phyloP scores from a whole-genome alignment of 768 basidiomycete species.

The Phylloporus rhodoxanthus region DNA sequence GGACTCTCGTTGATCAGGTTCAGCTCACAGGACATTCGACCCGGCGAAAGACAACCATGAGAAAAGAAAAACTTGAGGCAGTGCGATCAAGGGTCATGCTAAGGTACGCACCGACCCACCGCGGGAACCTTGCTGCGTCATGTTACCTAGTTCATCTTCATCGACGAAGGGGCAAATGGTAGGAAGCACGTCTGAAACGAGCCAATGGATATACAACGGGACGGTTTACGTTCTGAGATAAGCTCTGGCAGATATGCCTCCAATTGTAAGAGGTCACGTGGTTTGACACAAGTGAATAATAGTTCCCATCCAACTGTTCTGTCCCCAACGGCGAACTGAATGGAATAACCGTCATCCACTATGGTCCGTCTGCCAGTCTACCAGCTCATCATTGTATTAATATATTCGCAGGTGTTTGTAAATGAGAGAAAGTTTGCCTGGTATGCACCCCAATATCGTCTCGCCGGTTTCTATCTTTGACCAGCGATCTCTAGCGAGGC shows the following conservation, averaged over 20 bases:
- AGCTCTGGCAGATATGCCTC: conserved; percentile 11
- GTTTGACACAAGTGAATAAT: too few relatives aligned
- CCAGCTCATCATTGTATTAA: background rate
- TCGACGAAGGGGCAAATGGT: background rate
- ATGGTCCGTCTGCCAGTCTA: conserved; percentile 18
- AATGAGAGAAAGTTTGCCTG: conserved; percentile 73
- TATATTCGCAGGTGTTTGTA: conserved; percentile 53
- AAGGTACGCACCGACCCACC: background rate
- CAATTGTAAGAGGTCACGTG: too few relatives aligned
- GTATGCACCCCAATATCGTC: conserved; percentile 34
- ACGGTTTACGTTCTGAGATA: background rate
- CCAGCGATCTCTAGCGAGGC: conserved; percentile 54
- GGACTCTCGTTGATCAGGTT: background rate
- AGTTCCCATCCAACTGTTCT: background rate
- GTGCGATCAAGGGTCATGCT: background rate
- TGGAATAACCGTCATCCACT: conserved; percentile 6
- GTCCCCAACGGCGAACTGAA: conserved; percentile 2
- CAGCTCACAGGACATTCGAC: background rate
- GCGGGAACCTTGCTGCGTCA: background rate
- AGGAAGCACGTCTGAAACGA: background rate
- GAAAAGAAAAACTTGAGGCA: background rate
- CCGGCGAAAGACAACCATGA: too few relatives aligned
- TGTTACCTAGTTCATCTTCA: background rate
- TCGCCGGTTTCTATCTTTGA: conserved; percentile 8
- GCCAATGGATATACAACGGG: background rate